Base-by-base conservation (phyloP, 2,329 filamentous ascomycete species). In the Xylariales sp. region DNA sequence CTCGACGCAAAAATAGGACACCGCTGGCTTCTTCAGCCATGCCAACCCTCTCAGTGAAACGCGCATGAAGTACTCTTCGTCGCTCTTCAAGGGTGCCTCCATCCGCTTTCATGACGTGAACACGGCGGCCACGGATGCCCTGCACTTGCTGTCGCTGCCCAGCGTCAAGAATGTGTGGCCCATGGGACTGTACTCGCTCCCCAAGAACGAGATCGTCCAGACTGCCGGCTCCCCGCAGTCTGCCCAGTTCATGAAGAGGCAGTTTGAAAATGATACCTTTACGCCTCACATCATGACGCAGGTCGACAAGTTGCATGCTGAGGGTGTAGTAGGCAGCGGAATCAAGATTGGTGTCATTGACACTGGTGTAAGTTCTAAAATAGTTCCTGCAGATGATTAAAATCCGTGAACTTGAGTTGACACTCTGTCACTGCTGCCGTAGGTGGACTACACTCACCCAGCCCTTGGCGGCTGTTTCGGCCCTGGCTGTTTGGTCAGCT, bases 401-500 rank as follows among this genome's bases (percentile, higher is more conserved):
- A n/a, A n/a, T n/a, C n/a, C n/a, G n/a, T n/a, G n/a, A n/a, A n/a
- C n/a, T n/a, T n/a, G n/a, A n/a, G n/a, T n/a, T n/a, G n/a, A n/a
- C n/a, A n/a, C n/a, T n/a, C n/a, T n/a, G n/a, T n/a, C n/a, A n/a
- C n/a, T n/a, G n/a, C n/a, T n/a, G n/a, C n/a, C n/a, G n/a, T n/a
- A 73, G 70, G 61, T 81, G 33, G 80, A 84, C 52, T 83, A 82
- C 51, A 68, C 61, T 1, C 79, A 84, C 49, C 74, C 78, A 2
- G 75, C 76, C 19, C 69, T 85, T 1, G 81, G 81, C 24, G 78
- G 77, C 32, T 79, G 79, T 50, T 83, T 82, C 51, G 81, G 80
- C 2, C 50, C 64, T 1, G 75, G 69, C 11, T 82, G 72, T 47
- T 62, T 81, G 28, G 74, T 84, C 14, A 64, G 67, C 4, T 73